Evolutionary conservation across 2,329 filamentous ascomycete species (phyloP).

Genomic region (Colletotrichum nymphaeae): DNA sequence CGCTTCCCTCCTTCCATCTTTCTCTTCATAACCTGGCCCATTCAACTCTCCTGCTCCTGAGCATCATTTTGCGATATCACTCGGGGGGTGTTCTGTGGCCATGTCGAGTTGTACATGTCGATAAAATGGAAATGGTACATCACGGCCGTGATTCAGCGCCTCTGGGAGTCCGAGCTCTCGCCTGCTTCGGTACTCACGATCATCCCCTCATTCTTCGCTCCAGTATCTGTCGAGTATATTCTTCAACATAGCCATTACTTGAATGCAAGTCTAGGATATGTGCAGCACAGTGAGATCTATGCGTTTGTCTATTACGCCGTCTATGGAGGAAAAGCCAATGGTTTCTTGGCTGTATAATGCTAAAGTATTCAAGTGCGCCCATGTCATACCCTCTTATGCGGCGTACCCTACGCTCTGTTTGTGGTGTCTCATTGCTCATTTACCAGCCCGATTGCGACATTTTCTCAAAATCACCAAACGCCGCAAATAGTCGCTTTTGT

Average conservation of each 20-base stretch:
- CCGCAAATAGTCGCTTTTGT: conserved; percentile 13
- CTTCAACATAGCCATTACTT: no score
- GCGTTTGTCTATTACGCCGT: conserved; percentile 10
- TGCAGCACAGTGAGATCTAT: not conserved
- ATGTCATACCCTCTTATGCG: not conserved
- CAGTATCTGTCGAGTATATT: no score
- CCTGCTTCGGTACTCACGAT: not conserved
- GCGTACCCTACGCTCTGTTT: not conserved
- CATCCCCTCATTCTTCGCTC: not conserved
- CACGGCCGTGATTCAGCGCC: not conserved
- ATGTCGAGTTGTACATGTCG: not conserved
- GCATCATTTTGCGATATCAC: conserved; percentile 37
- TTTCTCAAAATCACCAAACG: conserved; percentile 20
- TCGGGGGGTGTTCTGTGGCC: conserved; percentile 16
- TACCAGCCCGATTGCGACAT: conserved; percentile 28
- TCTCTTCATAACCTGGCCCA: not conserved
- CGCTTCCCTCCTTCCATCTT: not conserved
- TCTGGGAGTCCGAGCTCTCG: not conserved
- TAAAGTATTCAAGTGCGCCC: conserved; percentile 6
- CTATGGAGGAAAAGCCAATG: conserved; percentile 1
- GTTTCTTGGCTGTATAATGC: conserved; percentile 19
- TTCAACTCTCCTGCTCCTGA: conserved; percentile 24
- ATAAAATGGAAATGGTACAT: not conserved
- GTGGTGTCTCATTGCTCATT: conserved; percentile 18
- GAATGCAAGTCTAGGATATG: not conserved